Evolutionary conservation across 164 flowering plant species (phyloP).

Genomic region (Piper betle): DNA sequence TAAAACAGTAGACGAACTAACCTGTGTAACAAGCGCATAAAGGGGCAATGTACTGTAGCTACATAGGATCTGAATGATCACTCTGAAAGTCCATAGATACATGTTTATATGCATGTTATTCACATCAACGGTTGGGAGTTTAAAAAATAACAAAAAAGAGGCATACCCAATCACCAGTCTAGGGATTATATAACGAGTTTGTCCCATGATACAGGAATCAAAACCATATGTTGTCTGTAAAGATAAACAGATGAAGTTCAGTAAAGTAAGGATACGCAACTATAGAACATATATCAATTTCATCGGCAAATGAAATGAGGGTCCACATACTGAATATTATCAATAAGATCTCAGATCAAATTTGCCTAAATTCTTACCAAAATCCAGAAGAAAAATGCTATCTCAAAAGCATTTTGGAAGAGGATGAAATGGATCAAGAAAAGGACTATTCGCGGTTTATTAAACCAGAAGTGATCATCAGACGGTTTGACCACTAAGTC

Average conservation of each 20-base stretch:
- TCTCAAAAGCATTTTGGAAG: constrained; percentile 72
- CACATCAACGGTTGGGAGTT: neutral
- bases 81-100: constrained; percentile 20
- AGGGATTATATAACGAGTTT: constrained; percentile 36
- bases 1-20: constrained; percentile 4
- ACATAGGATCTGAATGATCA: constrained; percentile 22
- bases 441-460: constrained; percentile 42
- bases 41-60: constrained; percentile 34
- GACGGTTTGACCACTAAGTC: constrained; percentile 50
- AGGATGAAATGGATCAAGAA: constrained; percentile 60
- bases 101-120: too few species aligned
- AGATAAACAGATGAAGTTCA: neutral
- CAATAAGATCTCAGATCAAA: neutral
- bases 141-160: neutral
- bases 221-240: constrained; percentile 26
- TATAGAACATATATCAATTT: too few species aligned
- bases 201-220: constrained; percentile 62
- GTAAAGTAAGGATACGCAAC: neutral
- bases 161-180: constrained; percentile 58
- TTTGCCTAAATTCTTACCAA: constrained; percentile 25
- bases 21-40: constrained; percentile 63
- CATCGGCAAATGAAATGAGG: neutral
- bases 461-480: constrained; percentile 73
- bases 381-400: constrained; percentile 79
- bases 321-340: neutral